Evolutionary conservation across 1,284 basidiomycete genomes (phyloP), one percentile per base, ranked within the genome.

Genomic region (Apiotrichum akiyoshidainum): DNA sequence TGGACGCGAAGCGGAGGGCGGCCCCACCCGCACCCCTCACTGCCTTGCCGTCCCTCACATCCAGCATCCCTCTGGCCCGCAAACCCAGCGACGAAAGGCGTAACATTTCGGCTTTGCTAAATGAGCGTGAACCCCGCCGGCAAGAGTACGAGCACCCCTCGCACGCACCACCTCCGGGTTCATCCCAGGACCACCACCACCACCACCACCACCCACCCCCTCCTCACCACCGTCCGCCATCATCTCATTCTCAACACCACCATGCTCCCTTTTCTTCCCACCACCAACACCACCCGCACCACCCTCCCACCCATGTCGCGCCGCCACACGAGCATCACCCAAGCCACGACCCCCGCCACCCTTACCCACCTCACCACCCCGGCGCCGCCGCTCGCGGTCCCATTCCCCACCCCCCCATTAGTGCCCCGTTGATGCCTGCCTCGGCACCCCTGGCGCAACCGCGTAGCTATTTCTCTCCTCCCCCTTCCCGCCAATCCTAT

Each of bases 41-140:
- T 5, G 16, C 48, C 31, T 40, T 49, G 19, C 46, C 57, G 1
- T 58, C 33, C 19, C 35, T 51, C 54, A 8, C 44, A 33, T 19
- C 42, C 26, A 26, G 44, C 31, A 12, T 50, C 37, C 21, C 55
- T 41, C 49, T 52, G 13, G 52, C 26, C 5, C 42, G 47, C 41
- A 46, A 58, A 31, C 52, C 52, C 1, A 61, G 61, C 40, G 57
- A 54, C 16, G 61, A 58, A 40, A 54, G 57, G 13, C 54, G 54
- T 26, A 57, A 45, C 44, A 63, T 63, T 26, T 51, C 54, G 1
- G 45, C 54, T 6, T 45, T 63, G 9, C 45, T 63, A 31, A 63
- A 63, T 44, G 57, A 46, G 17, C 17, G 21, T 8, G 17, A 40
- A 8, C 44, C 55, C 19, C 46, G 40, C 19, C n/a, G 19, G 11